A percentile compares a stretch with the other conserved stretches of the same genome.
phyloP scores from a whole-genome alignment of 495 filamentous ascomycete species.

The Tuber aestivum region DNA sequence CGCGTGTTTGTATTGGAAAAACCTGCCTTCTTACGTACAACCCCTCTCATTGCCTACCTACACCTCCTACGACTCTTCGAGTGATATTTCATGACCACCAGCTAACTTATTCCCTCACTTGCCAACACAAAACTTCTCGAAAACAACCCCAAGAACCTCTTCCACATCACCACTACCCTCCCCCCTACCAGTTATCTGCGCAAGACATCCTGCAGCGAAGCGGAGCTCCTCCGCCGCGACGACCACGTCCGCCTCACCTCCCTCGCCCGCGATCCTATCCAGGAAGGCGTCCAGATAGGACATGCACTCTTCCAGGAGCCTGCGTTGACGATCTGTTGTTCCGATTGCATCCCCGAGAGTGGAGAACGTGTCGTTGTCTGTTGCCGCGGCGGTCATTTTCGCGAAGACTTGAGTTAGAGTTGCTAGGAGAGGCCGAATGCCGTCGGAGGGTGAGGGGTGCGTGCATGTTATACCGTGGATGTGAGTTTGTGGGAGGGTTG shows the following conservation, averaged over 20 bases:
- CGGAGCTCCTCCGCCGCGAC: constrained; percentile 87
- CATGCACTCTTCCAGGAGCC: constrained; percentile 68
- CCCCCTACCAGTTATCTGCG: constrained; percentile 80
- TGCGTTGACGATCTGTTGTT: constrained; percentile 80
- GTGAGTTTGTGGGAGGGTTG: constrained; percentile 44
- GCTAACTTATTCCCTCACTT: constrained; percentile 15
- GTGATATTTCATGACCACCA: neutral
- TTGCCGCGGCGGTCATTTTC: constrained; percentile 58
- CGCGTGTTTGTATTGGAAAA: neutral
- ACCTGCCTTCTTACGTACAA: neutral
- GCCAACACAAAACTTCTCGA: constrained; percentile 68
- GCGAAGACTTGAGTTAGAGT: constrained; percentile 63
- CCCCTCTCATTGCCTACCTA: neutral
- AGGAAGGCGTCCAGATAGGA: constrained; percentile 66
- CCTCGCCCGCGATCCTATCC: constrained; percentile 44
- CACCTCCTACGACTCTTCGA: neutral
- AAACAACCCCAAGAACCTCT: constrained; percentile 92
- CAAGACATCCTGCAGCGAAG: constrained; percentile 69
- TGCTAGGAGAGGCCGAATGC: constrained; percentile 63
- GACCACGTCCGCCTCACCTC: constrained; percentile 67
- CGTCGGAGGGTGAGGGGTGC: constrained; percentile 37
- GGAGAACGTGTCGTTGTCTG: constrained; percentile 38
- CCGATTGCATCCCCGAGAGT: constrained; percentile 66
- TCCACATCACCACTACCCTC: constrained; percentile 83
- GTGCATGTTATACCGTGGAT: constrained; percentile 68